These are phyloP conservation scores for Cadophora sp. DNA, from an alignment of 2,329 filamentous ascomycete genomes.

Conservation along the genomic window DNA sequence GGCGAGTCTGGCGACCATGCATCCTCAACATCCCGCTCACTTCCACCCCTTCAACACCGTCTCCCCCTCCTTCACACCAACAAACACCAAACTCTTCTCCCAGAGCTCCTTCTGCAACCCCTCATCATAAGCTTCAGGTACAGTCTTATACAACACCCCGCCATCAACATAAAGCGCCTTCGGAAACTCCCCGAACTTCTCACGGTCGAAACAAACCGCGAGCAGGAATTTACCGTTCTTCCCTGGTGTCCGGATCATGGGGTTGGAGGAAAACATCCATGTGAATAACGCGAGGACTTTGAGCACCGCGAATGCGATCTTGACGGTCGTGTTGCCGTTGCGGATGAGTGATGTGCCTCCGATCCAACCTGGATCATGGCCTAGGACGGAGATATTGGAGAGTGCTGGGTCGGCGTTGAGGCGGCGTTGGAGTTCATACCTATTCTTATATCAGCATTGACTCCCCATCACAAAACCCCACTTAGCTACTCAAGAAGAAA, in stretches of 20 bases:
- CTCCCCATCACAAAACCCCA: not conserved
- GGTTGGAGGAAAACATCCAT: constrained; percentile 44
- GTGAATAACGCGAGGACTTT: constrained; percentile 30
- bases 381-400: constrained; percentile 47
- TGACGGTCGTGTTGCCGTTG: constrained; percentile 33
- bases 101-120: constrained; percentile 45
- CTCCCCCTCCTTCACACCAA: constrained; percentile 42
- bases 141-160: constrained; percentile 41
- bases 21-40: not conserved
- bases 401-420: constrained; percentile 43
- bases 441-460: not conserved
- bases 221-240: constrained; percentile 48
- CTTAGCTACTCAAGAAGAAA: too few relatives aligned
- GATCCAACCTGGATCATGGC: constrained; percentile 48
- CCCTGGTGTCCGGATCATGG: constrained; percentile 40
- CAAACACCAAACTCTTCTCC: constrained; percentile 42
- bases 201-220: constrained; percentile 44
- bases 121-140: constrained; percentile 44
- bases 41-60: constrained; percentile 43
- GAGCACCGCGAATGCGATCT: constrained; percentile 31
- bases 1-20: not conserved
- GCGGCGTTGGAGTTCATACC: constrained; percentile 27
- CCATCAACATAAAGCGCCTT: constrained; percentile 48
- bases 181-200: constrained; percentile 40
- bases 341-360: constrained; percentile 43